Base-by-base conservation (phyloP, 495 filamentous ascomycete species). In the Xylaria flabelliformis region DNA sequence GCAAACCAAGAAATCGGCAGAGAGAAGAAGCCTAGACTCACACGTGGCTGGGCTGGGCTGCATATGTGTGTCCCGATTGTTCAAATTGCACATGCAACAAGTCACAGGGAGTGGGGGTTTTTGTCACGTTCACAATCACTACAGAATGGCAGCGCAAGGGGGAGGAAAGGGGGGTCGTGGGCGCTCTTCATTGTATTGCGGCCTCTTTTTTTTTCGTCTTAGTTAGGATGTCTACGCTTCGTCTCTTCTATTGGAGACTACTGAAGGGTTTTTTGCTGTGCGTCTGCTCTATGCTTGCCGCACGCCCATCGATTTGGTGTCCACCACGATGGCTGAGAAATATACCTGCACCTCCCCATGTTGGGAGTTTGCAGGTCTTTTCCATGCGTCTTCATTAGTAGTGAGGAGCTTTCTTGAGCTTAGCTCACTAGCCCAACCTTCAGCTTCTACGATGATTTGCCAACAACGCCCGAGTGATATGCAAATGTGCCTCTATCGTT, bases 401-500 rank as follows among this genome's bases (percentile, higher is more conserved):
- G 24, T 24, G 51, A 66, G 53, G 63, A 70, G 69, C 73, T 70
- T 72, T 69, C 41, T 50, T 29, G 51, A 61, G 70, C 50, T 55
- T 19, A 0, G 24, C 36, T 36, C 70, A 59, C 41, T 42, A 19
- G 58, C 41, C 51, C 42, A 41, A 6, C 46, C 50, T 66, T 41
- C 32, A 64, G 53, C 51, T 51, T 80, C 77, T 79, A 79, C 72
- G 50, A 74, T 74, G 74, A 71, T 73, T 76, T 79, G 75, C 75
- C 78, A 73, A 79, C 75, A 80, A 80, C 78, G 78, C 78, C 78
- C 73, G 39, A 78, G 61, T 70, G 73, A 63, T 77, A 80, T 79
- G 77, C 77, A 80, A 76, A 64, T 74, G 68, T 76, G 71, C 70
- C 65, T 64, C 61, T 61, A 55, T 46, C 71, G 26, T 64, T 68